Conservation (phyloP, 1,284 basidiomycete genomes). For the Cryptococcus jaspeensis region DNA sequence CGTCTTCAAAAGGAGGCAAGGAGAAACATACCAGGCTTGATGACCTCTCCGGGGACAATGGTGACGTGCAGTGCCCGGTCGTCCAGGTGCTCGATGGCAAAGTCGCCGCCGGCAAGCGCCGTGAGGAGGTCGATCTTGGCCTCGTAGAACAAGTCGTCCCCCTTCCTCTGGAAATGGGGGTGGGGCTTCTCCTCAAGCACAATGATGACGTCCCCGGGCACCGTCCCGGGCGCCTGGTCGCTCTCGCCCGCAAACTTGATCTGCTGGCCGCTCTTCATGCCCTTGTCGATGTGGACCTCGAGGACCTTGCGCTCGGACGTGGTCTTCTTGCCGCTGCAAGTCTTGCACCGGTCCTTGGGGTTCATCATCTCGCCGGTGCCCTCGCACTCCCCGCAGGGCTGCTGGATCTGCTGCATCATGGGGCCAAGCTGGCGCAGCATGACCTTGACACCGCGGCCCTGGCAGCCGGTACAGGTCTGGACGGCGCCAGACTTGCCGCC, state of each 20-base stretch:
- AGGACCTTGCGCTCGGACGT: conserved; percentile 93
- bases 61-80: conserved; percentile 83
- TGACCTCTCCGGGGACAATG: conserved; percentile 84
- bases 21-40: conserved; percentile 75
- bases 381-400: conserved; percentile 87
- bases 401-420: conserved; percentile 99
- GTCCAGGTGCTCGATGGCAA: conserved; percentile 90
- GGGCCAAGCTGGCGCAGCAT: conserved; percentile 91
- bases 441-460: conserved; percentile 87
- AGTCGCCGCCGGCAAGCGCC: conserved; percentile 88
- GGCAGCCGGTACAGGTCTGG: conserved; percentile 73
- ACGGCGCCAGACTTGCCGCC: conserved; percentile 98
- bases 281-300: conserved; percentile 99
- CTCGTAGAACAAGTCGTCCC: conserved; percentile 86
- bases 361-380: conserved; percentile 94
- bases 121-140: conserved; percentile 91
- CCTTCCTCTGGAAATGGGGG: conserved; percentile 85
- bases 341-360: conserved; percentile 86
- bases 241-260: conserved; percentile 94
- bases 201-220: conserved; percentile 95
- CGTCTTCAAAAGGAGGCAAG: not conserved
- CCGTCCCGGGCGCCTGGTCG: conserved; percentile 87
- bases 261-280: conserved; percentile 97
- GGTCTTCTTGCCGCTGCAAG: conserved; percentile 95
- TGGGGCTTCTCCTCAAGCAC: conserved; percentile 96